Base-by-base conservation (phyloP, 805 yeast genomes). In the Hanseniaspora lindneri region DNA sequence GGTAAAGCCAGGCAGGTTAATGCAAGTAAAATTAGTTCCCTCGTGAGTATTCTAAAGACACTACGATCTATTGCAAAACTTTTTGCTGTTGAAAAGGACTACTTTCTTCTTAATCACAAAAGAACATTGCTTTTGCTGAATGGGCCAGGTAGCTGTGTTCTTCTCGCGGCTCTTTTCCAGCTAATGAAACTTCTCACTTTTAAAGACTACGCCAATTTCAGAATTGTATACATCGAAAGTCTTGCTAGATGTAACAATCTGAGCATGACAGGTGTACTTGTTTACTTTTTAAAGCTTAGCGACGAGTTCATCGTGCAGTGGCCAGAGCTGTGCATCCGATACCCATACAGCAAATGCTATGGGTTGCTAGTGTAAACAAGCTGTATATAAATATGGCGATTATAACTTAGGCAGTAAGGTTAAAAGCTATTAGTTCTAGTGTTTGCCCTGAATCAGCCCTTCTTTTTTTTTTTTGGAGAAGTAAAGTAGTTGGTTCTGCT, bases 241-340 rank as follows among this genome's bases (percentile, higher is more conserved):
- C 68, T 89, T 36, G 96, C 97, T 0, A 68, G 97, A 36, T 95
- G 87, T 9, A 68, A 71, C 47, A 65, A 68, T 2, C 69, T 92
- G 46, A 86, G 96, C 58, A 64, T 87, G 28, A 78, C 88, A 16
- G 98, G 97, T 0, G 59, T 64, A 41, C 60, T 92, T 17, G 59
- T 89, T 13, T 68, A 82, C 53, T 86, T 86, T 3, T 8, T 40
- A n/a, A 33, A 44, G 4, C 66, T 92, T 3, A 70, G 79, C 3
- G 83, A 86, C 60, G 68, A 88, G 20, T 83, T 92, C 52, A 58
- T 92, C 1, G 97, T 92, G 8, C 98, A 92, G 61, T 92, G 98
- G 98, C 75, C 75, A 24, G 68, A 70, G 24, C 66, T 92, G 49
- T 69, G 72, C 7, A 53, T 58, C 19, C 58, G 61, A 47, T 79